Conservation (phyloP, 768 basidiomycete species). For the Naganishia vaughanmartiniae region DNA sequence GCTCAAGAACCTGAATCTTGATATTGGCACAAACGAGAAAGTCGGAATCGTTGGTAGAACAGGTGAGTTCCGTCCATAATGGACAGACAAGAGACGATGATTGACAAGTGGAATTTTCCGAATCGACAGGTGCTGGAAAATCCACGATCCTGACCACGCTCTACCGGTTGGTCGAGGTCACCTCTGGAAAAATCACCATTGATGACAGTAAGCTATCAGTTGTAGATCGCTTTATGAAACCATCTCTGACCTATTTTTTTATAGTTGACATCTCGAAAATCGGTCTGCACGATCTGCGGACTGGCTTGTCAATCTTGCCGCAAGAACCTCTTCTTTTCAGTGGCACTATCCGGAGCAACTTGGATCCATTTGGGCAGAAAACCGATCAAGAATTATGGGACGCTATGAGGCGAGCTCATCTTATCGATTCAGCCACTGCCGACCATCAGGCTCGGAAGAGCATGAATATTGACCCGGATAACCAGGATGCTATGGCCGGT, state of each 20-base stretch:
- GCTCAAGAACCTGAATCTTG: constrained; percentile 75
- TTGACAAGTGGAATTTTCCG: constrained; percentile 55
- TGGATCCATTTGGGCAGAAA: constrained; percentile 80
- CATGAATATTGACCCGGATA: constrained; percentile 22
- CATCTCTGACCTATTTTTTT: background rate
- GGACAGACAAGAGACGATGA: constrained; percentile 35
- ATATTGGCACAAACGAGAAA: constrained; percentile 73
- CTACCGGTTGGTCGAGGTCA: constrained; percentile 77
- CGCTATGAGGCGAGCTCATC: constrained; percentile 76
- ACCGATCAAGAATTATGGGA: constrained; percentile 66
- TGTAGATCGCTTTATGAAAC: too few species aligned
- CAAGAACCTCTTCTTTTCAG: constrained; percentile 62
- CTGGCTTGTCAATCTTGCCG: constrained; percentile 61
- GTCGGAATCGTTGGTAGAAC: constrained; percentile 80
- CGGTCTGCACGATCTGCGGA: constrained; percentile 66
- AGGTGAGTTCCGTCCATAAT: background rate
- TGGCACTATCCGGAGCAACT: constrained; percentile 66
- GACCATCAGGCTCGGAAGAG: constrained; percentile 25
- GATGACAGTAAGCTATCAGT: constrained; percentile 57
- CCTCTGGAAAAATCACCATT: constrained; percentile 69
- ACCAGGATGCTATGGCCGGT: background rate
- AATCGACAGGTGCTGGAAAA: constrained; percentile 70
- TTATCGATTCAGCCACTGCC: constrained; percentile 57
- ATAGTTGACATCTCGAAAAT: constrained; percentile 73
- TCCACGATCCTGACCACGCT: constrained; percentile 85